Evolutionary conservation across 805 yeast genomes (phyloP).

Genomic region (Saccharomycopsis javanensis): DNA sequence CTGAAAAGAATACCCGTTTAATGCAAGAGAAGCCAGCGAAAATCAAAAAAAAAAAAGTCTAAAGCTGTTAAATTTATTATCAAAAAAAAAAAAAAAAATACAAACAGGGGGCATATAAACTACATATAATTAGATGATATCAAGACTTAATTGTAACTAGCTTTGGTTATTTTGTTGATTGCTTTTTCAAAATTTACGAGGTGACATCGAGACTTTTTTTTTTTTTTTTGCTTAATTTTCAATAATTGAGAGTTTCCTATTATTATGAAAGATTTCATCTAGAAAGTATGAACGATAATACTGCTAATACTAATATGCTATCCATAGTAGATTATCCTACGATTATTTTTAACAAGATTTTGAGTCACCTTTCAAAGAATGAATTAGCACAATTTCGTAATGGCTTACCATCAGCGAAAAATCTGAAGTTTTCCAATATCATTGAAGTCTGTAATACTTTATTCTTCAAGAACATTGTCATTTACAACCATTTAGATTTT

Average conservation of each 20-base stretch:
- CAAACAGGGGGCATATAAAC: background rate
- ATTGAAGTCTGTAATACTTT: background rate
- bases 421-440: background rate
- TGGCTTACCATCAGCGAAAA: background rate
- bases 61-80: no score
- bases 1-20: background rate
- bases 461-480: constrained; percentile 2
- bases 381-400: background rate
- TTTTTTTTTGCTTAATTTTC: no score
- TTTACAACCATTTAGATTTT: background rate
- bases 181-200: background rate
- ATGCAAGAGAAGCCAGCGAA: constrained; percentile 1
- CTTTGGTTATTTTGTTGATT: background rate
- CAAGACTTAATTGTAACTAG: background rate
- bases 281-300: no score
- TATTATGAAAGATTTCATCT: background rate
- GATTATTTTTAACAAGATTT: background rate
- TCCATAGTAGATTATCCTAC: background rate
- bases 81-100: background rate
- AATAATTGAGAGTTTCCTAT: no score
- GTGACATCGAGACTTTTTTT: no score
- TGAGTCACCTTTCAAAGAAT: background rate
- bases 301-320: background rate
- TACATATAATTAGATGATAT: background rate
- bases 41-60: background rate